Evolutionary conservation across 2,329 filamentous ascomycete species (phyloP), one percentile per base, ranked within the genome.

Genomic region (Botrytis sinoallii): DNA sequence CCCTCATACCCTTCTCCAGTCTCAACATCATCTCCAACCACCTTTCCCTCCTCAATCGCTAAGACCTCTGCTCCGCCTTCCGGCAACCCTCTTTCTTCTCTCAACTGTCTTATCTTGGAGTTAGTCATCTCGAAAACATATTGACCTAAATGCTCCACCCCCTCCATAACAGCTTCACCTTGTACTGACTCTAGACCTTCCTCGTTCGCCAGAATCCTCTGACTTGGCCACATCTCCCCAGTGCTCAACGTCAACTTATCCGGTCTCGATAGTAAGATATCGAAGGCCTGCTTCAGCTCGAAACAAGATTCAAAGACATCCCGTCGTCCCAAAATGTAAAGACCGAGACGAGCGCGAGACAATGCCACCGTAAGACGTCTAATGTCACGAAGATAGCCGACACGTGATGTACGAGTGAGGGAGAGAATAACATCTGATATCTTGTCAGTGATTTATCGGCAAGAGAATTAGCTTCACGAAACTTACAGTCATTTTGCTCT

Each of bases 111-210:
- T 8, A 82, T 77, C 60, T 80, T 81, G 16, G 80, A 73, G 48
- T 92, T 89, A 5, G 94, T 97, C 94, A 99, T 99, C 82, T 99
- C 93, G 81, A 90, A 97, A 35, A 99, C 95, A 82, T 98, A 99
- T 83, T 97, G 92, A 0, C 96, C 96, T 52, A 99, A 83, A 84
- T 99, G 96, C 84, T 99, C 95, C 1, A 98, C 91, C 48, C 92
- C 89, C 79, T 95, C 93, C 93, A 99, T 98, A 32, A 89, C 86
- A 1, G 90, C 91, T 78, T 89, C 87, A 20, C 87, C 87, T 2
- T 86, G 83, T 10, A 88, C 84, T 10, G 84, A 80, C 4, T 74
- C 68, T 14, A 85, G 84, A 29, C 81, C 82, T 65, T 86, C 85
- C 8, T 84, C 84, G 2, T 82, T 79, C 18, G 85, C 81, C 6